Base-by-base conservation (phyloP, 1,284 basidiomycete genomes). In the Ganoderma boninense region DNA sequence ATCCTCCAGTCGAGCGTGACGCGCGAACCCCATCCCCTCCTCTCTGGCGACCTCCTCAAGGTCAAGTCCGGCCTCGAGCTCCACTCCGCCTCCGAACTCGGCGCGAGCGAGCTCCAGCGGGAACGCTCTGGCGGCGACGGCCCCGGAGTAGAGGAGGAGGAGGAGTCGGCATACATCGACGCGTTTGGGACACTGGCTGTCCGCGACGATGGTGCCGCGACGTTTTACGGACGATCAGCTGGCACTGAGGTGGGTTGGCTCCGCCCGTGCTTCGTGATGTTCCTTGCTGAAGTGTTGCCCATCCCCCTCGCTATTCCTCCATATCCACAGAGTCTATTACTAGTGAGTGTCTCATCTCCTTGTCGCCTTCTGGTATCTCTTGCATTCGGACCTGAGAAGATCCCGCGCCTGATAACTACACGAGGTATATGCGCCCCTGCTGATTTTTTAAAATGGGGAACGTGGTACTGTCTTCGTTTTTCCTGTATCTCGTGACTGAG, bases 191-290 rank as follows among this genome's bases (percentile, higher is more conserved):
- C 90, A 32, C 82, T 92, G 66, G 90, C 89, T 2, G 85, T 92
- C 35, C 86, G 86, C 3, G 89, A 90, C 72, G 81, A 84, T 57
- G 90, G 89, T 13, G 87, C 87, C 69, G 88, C 86, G 56, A 89
- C 87, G 70, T 92, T 91, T 78, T 91, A 89, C 76, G 90, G 90
- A n/a, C 87, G 87, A 54, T 89, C 90, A 60, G 89, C 86, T 18
- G 89, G 89, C 42, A 84, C 88, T 38, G 88, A 84, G 79, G 84
- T 85, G 71, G 32, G 77, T 68, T 32, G 11, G 43, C 40, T 61
- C 60, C 23, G 10, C 23, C 10, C n/a, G 11, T 26, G 13, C n/a
- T 11, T 7, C 20, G 40, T 16, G 40, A 10, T n/a, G 11, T 23
- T 52, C 8, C 23, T 23, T 26, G 23, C 23, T 52, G 49, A 52